Percentiles rank a stretch among this genome's conserved stretches.
Conservation (phyloP, 257 asterid genomes). For the Solanum neorickii region DNA sequence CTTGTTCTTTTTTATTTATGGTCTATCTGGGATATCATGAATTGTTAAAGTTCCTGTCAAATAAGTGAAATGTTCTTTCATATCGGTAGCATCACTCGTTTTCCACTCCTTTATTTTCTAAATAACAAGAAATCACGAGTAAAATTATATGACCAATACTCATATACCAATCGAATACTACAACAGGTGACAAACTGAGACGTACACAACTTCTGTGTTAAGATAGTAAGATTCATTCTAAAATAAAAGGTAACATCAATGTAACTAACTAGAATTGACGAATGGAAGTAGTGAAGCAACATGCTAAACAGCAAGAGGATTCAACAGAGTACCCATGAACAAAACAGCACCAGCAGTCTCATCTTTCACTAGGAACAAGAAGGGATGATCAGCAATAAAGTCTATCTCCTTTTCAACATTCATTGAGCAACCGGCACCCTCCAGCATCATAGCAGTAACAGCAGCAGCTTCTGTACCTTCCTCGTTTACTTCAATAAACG, state of each 20-base stretch:
- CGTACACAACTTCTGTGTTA: background rate
- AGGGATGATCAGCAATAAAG: background rate
- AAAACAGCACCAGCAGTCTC: slow-evolving; percentile 10
- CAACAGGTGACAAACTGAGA: background rate
- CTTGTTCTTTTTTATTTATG: background rate
- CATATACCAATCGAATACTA: background rate
- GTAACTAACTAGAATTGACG: background rate
- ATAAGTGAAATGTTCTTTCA: too few species aligned
- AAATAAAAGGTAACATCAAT: background rate
- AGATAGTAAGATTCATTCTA: background rate
- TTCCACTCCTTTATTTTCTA: background rate
- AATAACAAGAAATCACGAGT: background rate
- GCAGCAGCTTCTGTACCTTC: slow-evolving; percentile 16
- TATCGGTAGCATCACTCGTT: background rate
- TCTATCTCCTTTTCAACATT: background rate
- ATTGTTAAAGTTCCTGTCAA: background rate
- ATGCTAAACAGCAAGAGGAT: slow-evolving; percentile 2
- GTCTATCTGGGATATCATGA: background rate
- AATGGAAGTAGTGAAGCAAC: background rate
- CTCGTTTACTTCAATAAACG: background rate
- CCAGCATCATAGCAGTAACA: background rate
- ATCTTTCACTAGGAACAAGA: slow-evolving; percentile 13
- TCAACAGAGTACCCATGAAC: slow-evolving; percentile 15
- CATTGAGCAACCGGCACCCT: fast-evolving
- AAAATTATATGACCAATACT: background rate